phyloP scores from a whole-genome alignment of 768 basidiomycete species.

The Agaricus bisporus region DNA sequence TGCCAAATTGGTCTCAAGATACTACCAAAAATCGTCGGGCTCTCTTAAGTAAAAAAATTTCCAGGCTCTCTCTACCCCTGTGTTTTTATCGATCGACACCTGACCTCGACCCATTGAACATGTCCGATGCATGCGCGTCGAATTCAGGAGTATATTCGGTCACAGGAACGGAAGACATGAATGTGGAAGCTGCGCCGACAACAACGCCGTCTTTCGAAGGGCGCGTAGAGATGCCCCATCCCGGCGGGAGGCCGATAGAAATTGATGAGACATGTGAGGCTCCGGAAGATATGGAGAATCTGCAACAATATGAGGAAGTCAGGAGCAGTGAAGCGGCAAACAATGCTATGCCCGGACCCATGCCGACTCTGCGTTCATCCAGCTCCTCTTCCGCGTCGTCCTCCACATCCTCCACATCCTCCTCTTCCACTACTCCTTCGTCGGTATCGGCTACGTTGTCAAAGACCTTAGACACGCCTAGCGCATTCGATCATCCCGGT shows the following conservation, averaged over 20 bases:
- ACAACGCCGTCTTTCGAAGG: background rate
- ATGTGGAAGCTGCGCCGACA: background rate
- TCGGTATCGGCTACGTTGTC: conserved; percentile 13
- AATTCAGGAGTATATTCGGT: background rate
- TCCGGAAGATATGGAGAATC: background rate
- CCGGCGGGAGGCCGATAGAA: too few relatives aligned
- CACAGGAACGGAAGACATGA: background rate
- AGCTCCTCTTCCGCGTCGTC: conserved; percentile 12
- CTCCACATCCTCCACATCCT: conserved; percentile 8
- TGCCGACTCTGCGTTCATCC: background rate
- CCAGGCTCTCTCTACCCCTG: background rate
- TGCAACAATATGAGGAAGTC: background rate
- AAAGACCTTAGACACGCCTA: conserved; percentile 6
- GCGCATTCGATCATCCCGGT: background rate
- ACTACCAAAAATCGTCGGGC: too few relatives aligned
- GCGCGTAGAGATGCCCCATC: too few relatives aligned
- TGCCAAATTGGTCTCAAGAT: too few relatives aligned
- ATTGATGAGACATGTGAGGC: background rate
- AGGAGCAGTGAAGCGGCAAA: background rate
- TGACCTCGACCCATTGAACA: background rate
- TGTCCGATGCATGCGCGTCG: background rate
- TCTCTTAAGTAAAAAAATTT: background rate
- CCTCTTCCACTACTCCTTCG: conserved; percentile 12
- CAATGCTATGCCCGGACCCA: background rate
- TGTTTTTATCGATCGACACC: background rate